Percentiles rank a stretch among this genome's conserved stretches.
These are phyloP conservation scores for Phaeosphaeriaceae sp. DNA, from an alignment of 2,329 filamentous ascomycete genomes.

Conservation along the genomic window DNA sequence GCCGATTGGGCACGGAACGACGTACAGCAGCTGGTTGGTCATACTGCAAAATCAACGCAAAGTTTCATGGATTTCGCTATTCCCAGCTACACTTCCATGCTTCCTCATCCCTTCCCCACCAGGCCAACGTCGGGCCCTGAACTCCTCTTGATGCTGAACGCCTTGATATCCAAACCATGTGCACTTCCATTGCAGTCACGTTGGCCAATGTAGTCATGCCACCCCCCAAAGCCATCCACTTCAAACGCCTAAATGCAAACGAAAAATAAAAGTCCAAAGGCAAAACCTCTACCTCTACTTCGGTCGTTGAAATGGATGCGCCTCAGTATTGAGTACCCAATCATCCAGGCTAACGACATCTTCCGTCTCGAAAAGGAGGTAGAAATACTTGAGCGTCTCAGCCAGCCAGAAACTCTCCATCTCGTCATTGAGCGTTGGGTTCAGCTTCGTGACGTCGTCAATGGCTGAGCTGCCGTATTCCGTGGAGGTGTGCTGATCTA, in stretches of 20 bases:
- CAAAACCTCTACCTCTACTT: background rate
- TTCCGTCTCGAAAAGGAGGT: conserved; percentile 68
- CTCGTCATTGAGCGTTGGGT: conserved; percentile 59
- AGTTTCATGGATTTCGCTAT: background rate
- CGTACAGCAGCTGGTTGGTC: too few relatives aligned
- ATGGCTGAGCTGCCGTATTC: conserved; percentile 71
- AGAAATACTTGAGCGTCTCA: conserved; percentile 74
- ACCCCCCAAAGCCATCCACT: background rate
- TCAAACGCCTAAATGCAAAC: background rate
- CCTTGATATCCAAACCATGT: background rate
- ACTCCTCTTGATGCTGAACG: background rate
- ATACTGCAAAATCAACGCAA: background rate
- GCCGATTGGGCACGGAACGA: background rate
- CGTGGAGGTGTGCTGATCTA: conserved; percentile 69
- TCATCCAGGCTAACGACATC: conserved; percentile 68
- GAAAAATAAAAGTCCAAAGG: background rate
- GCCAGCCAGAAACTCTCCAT: conserved; percentile 82
- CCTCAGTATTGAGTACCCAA: conserved; percentile 66
- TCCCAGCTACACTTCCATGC: background rate
- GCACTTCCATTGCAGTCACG: background rate
- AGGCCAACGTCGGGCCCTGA: background rate
- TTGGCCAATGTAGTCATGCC: background rate
- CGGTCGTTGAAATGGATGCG: conserved; percentile 52
- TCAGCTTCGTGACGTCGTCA: conserved; percentile 67
- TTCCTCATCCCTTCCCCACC: background rate